Evolutionary conservation across 2,329 filamentous ascomycete species (phyloP).

Genomic region (Fusarium pseudonygamai): DNA sequence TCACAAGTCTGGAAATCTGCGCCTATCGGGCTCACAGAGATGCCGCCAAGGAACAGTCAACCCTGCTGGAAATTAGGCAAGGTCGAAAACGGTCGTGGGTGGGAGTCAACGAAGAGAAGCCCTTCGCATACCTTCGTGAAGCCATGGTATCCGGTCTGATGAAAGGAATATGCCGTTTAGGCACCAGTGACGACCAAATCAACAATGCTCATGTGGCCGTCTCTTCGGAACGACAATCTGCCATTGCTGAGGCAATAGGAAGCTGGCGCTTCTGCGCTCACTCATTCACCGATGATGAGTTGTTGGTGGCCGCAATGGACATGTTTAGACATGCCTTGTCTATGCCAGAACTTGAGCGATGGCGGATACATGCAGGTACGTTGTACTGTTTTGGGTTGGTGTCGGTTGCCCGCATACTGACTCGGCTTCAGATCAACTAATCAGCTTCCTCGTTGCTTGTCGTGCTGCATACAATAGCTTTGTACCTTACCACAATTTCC

Average conservation of each 20-base stretch:
- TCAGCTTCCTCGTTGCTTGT: constrained; percentile 86
- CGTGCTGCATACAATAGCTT: constrained; percentile 96
- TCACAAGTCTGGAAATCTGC: constrained; percentile 81
- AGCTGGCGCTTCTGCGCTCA: constrained; percentile 92
- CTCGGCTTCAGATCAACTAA: constrained; percentile 73
- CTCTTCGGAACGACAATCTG: constrained; percentile 68
- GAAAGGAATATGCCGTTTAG: constrained; percentile 83
- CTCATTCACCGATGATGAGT: constrained; percentile 87
- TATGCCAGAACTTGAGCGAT: constrained; percentile 82
- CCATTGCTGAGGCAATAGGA: constrained; percentile 75
- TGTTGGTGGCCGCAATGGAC: constrained; percentile 82
- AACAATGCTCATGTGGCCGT: constrained; percentile 74
- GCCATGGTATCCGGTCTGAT: constrained; percentile 93
- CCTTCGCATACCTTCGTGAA: constrained; percentile 89
- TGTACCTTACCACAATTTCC: constrained; percentile 97
- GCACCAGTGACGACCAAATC: constrained; percentile 71
- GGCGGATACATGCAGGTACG: constrained; percentile 81
- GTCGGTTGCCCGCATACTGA: constrained; percentile 49
- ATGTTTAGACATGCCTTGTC: constrained; percentile 91
- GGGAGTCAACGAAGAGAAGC: constrained; percentile 83
- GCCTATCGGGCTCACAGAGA: constrained; percentile 85
- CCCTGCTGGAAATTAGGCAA: constrained; percentile 75
- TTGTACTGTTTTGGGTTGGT: constrained; percentile 26
- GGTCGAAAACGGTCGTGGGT: constrained; percentile 92
- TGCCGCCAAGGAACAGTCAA: constrained; percentile 76